Percentiles rank a stretch among this genome's conserved stretches.
Evolutionary conservation across 2,329 filamentous ascomycete species (phyloP).

Genomic region (Macroventuria anomochaeta): DNA sequence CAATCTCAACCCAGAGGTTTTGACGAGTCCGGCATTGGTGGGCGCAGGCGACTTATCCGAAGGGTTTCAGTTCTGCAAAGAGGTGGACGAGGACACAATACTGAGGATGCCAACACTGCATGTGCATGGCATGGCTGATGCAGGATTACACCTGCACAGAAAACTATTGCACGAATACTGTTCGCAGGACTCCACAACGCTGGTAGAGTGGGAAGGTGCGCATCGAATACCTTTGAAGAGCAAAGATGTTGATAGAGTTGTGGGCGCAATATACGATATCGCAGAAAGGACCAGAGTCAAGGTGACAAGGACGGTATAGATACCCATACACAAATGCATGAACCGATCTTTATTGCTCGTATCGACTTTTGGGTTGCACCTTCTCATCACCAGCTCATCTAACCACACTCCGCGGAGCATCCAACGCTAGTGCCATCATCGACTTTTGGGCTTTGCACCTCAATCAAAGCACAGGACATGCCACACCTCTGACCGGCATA

Average conservation of each 20-base stretch:
- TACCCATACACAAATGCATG: neutral
- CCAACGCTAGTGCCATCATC: neutral
- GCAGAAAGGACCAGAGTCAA: constrained; percentile 58
- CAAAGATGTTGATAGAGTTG: constrained; percentile 66
- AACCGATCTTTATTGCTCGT: neutral
- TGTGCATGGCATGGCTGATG: constrained; percentile 69
- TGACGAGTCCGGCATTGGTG: constrained; percentile 49
- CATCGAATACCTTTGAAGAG: constrained; percentile 75
- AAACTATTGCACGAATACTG: constrained; percentile 66
- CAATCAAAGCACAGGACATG: too few relatives aligned
- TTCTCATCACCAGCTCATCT: neutral
- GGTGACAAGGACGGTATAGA: constrained; percentile 38
- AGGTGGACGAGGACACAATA: constrained; percentile 54
- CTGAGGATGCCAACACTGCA: constrained; percentile 68
- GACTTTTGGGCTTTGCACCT: too few relatives aligned
- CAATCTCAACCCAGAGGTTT: constrained; percentile 54
- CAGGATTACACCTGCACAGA: constrained; percentile 65
- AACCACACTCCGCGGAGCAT: neutral
- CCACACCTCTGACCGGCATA: too few relatives aligned
- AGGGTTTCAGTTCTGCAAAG: constrained; percentile 46
- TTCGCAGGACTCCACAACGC: constrained; percentile 57
- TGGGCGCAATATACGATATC: constrained; percentile 60
- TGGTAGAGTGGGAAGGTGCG: constrained; percentile 76
- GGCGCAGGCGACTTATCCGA: constrained; percentile 53
- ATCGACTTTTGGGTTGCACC: neutral